Conservation (phyloP, 176 grass and related monocot species). For the Thalia dealbata region DNA sequence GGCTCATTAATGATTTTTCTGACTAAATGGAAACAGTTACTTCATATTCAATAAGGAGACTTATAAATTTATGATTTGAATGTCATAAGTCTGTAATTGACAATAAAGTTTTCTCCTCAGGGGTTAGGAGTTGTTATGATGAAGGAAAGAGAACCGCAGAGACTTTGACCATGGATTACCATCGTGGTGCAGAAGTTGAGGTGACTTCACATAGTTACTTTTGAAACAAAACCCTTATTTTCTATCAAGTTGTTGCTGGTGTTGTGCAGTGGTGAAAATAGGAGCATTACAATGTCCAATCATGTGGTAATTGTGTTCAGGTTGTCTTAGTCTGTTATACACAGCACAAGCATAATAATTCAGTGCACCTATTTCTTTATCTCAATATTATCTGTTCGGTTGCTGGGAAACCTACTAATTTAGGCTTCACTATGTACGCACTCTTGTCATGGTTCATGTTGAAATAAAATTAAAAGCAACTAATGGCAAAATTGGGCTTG, state of each 20-base stretch:
- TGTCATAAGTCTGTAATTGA: not conserved
- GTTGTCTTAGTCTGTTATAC: not conserved
- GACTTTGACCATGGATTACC: constrained; percentile 98
- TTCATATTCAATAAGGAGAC: too few relatives aligned
- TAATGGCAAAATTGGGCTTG: not conserved
- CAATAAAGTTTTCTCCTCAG: constrained; percentile 23
- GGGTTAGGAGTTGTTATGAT: constrained; percentile 96
- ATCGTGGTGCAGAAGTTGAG: constrained; percentile 80
- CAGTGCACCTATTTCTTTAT: too few relatives aligned
- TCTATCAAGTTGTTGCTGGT: not conserved
- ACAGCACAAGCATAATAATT: too few relatives aligned
- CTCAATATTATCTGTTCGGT: too few relatives aligned
- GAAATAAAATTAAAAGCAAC: not conserved
- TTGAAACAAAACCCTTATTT: not conserved
- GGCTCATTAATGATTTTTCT: not conserved
- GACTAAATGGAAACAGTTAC: not conserved
- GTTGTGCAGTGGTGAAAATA: not conserved
- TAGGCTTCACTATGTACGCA: not conserved
- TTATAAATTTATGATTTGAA: not conserved
- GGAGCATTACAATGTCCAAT: not conserved
- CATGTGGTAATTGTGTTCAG: not conserved
- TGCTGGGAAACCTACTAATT: too few relatives aligned
- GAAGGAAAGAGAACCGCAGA: constrained; percentile 97
- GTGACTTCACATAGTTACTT: constrained; percentile 28
- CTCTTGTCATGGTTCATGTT: not conserved